Evolutionary conservation across 768 basidiomycete species (phyloP).

Genomic region (Rhodosporidiobolus odoratus): DNA sequence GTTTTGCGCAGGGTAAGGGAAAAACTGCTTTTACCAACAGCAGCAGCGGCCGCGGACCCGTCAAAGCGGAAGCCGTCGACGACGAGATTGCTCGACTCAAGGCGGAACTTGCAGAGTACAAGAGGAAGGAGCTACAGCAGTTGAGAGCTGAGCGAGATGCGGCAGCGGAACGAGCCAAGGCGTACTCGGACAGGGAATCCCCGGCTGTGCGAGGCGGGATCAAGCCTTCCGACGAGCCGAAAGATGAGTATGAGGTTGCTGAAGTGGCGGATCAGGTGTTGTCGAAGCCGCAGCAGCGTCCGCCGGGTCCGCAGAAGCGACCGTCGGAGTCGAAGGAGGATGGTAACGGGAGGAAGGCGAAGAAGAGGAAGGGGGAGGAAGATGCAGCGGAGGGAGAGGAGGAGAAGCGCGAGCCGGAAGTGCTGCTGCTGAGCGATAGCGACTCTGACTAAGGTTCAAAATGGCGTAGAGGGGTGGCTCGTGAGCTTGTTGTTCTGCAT

Average conservation of each 20-base stretch:
- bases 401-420: neutral
- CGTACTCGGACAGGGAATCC: neutral
- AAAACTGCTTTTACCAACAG: neutral
- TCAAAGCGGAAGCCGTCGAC: neutral
- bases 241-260: neutral
- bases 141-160: neutral
- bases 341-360: neutral
- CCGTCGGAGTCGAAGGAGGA: neutral
- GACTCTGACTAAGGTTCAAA: neutral
- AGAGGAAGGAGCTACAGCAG: neutral
- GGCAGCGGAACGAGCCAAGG: neutral
- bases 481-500: no score
- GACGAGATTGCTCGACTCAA: neutral
- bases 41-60: neutral
- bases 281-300: neutral
- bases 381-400: neutral
- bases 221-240: neutral
- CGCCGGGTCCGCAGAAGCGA: neutral
- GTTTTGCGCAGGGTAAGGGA: neutral
- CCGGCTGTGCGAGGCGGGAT: neutral
- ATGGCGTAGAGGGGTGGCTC: neutral
- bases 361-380: neutral
- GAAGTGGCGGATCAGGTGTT: neutral
- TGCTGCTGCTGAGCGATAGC: neutral
- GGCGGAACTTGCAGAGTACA: constrained; percentile 3